Conservation (phyloP, 176 grass and related monocot species). For the Ampelocalamus luodianensis region DNA sequence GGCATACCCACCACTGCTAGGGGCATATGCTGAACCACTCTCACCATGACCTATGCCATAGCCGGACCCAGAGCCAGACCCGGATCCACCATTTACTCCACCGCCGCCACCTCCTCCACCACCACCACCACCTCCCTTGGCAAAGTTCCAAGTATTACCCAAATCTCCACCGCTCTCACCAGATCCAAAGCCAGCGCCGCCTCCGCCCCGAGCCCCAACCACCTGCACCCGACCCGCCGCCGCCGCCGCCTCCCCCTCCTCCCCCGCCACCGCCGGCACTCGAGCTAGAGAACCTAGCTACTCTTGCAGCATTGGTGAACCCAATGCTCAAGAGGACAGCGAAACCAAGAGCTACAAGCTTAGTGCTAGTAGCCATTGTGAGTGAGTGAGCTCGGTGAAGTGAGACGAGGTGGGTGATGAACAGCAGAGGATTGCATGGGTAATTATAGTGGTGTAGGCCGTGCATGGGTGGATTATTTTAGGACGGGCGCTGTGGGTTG, state of each 20-base stretch:
- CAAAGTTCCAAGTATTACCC: conserved; percentile 1
- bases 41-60: conserved; percentile 5
- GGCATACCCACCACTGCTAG: conserved; percentile 23
- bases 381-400: conserved; percentile 19
- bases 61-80: conserved; percentile 32
- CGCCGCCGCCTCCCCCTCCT: conserved; percentile 28
- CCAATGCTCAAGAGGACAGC: conserved; percentile 47
- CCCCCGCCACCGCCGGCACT: conserved; percentile 25
- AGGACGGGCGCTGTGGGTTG: not conserved
- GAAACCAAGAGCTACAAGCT: conserved; percentile 50
- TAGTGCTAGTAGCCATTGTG: conserved; percentile 46
- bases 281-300: not conserved
- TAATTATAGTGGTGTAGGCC: conserved; percentile 49
- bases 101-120: conserved; percentile 47
- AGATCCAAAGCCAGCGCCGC: not conserved
- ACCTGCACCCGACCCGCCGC: not conserved
- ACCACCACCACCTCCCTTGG: conserved; percentile 22
- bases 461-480: conserved; percentile 24
- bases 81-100: conserved; percentile 45
- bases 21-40: not conserved
- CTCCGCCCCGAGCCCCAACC: conserved; percentile 41
- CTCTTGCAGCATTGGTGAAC: conserved; percentile 44
- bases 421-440: not conserved
- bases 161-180: not conserved
- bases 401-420: conserved; percentile 23